These are phyloP conservation scores for Pseudogymnoascus sp. DNA, from an alignment of 2,329 filamentous ascomycete genomes.

Conservation along the genomic window DNA sequence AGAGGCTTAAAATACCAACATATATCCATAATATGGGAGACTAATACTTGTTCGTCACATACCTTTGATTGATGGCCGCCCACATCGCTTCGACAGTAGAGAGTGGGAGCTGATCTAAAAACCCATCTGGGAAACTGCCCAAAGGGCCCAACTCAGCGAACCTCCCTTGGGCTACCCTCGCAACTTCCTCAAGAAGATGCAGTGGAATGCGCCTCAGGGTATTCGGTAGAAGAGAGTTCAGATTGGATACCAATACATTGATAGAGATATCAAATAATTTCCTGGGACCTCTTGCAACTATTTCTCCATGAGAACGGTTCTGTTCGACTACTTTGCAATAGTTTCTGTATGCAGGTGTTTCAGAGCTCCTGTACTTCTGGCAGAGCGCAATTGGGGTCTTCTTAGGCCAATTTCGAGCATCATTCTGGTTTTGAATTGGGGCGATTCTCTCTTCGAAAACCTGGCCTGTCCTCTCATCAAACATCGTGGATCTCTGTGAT, in stretches of 20 bases:
- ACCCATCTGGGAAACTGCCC: not conserved
- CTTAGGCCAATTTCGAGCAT: constrained; percentile 21
- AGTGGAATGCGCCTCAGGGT: constrained; percentile 19
- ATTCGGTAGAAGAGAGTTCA: constrained; percentile 18
- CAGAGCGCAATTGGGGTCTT: constrained; percentile 11
- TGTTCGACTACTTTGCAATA: not conserved
- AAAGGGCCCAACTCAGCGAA: not conserved
- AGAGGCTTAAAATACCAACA: not conserved
- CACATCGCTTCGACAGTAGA: constrained; percentile 19
- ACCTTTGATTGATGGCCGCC: constrained; percentile 21
- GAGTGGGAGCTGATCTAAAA: not conserved
- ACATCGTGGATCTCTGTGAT: constrained; percentile 13
- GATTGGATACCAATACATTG: constrained; percentile 20
- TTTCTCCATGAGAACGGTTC: not conserved
- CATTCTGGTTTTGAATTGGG: constrained; percentile 12
- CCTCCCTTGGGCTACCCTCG: not conserved
- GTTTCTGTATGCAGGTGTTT: constrained; percentile 9
- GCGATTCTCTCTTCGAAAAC: constrained; percentile 23
- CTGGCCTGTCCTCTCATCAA: constrained; percentile 25
- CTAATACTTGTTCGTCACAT: not conserved
- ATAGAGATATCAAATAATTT: constrained; percentile 21
- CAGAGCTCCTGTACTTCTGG: constrained; percentile 11
- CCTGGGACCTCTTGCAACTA: constrained; percentile 15
- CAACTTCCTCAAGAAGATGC: not conserved
- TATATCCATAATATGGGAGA: not conserved